These are phyloP conservation scores for Solanum clarkiae DNA, from an alignment of 257 asterid species.

Conservation along the genomic window DNA sequence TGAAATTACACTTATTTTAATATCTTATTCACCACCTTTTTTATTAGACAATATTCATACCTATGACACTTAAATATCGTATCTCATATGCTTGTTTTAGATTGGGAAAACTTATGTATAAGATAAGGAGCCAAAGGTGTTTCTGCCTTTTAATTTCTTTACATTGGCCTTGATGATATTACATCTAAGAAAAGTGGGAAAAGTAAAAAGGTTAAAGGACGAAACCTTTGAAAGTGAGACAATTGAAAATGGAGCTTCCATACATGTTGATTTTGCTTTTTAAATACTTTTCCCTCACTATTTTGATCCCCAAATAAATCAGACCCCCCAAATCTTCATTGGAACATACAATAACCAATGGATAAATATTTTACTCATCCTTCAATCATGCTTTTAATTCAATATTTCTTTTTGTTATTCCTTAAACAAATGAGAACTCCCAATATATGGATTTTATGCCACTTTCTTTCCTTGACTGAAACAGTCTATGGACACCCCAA, in stretches of 20 bases:
- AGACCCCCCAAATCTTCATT: neutral
- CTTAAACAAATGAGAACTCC: neutral
- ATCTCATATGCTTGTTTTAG: neutral
- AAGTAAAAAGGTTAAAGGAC: neutral
- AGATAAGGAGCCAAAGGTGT: neutral
- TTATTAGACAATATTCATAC: neutral
- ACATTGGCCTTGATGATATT: neutral
- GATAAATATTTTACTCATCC: neutral
- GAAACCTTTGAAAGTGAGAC: slow-evolving; percentile 3
- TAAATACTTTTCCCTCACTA: neutral
- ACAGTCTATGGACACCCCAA: neutral
- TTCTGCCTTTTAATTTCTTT: neutral
- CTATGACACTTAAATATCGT: too few species aligned
- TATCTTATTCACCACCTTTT: neutral
- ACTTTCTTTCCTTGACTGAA: neutral
- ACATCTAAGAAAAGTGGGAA: neutral
- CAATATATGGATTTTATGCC: neutral
- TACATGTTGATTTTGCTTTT: slow-evolving; percentile 11
- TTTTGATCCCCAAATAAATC: neutral
- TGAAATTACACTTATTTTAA: neutral
- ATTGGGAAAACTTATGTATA: neutral
- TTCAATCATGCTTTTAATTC: neutral
- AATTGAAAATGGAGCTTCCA: neutral
- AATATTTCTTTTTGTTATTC: neutral
- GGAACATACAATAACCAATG: neutral